These are phyloP conservation scores for Erythrophleum ivorense DNA, from an alignment of 331 rosid genomes.

Conservation along the genomic window DNA sequence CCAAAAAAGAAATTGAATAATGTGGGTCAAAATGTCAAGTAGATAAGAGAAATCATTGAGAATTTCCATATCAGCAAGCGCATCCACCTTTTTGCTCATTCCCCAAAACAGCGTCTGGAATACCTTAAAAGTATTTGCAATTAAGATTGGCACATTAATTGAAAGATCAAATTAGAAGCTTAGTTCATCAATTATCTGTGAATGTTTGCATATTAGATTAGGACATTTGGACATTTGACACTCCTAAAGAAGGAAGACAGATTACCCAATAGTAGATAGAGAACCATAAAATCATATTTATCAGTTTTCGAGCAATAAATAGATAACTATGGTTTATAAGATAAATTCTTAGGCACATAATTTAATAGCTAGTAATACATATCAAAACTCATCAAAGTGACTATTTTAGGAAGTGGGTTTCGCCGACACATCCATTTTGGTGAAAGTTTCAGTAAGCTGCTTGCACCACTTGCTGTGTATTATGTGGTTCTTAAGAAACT, in stretches of 20 bases:
- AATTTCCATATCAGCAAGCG: slow-evolving; percentile 58
- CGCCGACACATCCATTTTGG: neutral
- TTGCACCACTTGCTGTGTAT: neutral
- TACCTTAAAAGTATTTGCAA: slow-evolving; percentile 86
- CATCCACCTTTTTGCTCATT: slow-evolving; percentile 78
- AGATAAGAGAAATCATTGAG: slow-evolving; percentile 19
- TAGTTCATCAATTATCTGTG: too few species aligned
- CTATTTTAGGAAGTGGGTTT: neutral
- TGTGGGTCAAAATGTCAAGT: neutral
- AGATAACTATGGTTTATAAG: neutral
- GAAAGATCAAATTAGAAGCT: too few species aligned
- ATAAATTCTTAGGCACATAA: neutral
- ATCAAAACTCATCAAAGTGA: neutral
- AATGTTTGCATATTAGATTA: too few species aligned
- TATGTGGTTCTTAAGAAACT: neutral
- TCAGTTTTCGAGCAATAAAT: neutral
- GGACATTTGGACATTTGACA: too few species aligned
- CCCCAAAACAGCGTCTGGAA: slow-evolving; percentile 68
- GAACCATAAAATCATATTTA: too few species aligned
- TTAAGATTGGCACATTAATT: neutral
- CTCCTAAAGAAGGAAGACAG: too few species aligned
- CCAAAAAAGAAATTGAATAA: slow-evolving; percentile 30
- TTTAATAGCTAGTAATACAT: neutral
- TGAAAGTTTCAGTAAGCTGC: neutral
- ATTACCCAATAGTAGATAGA: too few species aligned